Conservation (phyloP, 2,329 filamentous ascomycete species). For the Fusarium humuli region DNA sequence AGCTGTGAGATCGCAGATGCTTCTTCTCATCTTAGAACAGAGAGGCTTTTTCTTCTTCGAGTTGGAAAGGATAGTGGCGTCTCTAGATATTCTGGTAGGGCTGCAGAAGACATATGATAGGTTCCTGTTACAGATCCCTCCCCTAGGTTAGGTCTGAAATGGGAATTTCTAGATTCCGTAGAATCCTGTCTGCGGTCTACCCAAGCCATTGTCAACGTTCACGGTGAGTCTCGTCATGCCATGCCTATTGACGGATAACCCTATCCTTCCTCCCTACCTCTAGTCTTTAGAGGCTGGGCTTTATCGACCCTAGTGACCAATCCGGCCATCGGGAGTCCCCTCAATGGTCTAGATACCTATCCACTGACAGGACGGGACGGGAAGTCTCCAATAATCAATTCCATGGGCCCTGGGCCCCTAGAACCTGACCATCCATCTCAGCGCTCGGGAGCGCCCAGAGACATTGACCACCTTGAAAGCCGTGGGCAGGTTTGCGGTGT, state of each 20-base stretch:
- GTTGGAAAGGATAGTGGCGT: constrained; percentile 9
- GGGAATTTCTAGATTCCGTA: constrained; percentile 14
- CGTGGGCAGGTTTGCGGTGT: constrained; percentile 6
- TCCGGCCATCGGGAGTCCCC: constrained; percentile 27
- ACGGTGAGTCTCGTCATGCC: constrained; percentile 7
- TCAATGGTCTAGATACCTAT: constrained; percentile 14
- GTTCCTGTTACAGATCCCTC: not conserved
- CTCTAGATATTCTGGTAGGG: constrained; percentile 18
- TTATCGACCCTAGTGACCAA: constrained; percentile 38
- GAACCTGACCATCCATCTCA: constrained; percentile 26
- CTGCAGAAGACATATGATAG: constrained; percentile 20
- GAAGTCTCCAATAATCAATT: constrained; percentile 35
- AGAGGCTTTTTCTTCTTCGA: constrained; percentile 15
- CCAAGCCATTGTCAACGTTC: constrained; percentile 1
- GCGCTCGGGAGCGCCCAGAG: constrained; percentile 40
- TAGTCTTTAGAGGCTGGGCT: constrained; percentile 28
- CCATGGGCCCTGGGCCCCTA: constrained; percentile 3
- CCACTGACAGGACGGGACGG: constrained; percentile 40
- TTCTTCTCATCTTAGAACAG: constrained; percentile 5
- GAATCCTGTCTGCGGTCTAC: constrained; percentile 6
- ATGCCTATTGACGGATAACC: not conserved
- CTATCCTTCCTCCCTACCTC: not conserved
- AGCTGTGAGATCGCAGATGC: not conserved
- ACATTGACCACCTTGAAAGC: constrained; percentile 22
- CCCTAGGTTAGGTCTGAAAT: constrained; percentile 21